Evolutionary conservation across 148 eudicot genomes (phyloP).

Genomic region (Rhododendron ferrugineum): DNA sequence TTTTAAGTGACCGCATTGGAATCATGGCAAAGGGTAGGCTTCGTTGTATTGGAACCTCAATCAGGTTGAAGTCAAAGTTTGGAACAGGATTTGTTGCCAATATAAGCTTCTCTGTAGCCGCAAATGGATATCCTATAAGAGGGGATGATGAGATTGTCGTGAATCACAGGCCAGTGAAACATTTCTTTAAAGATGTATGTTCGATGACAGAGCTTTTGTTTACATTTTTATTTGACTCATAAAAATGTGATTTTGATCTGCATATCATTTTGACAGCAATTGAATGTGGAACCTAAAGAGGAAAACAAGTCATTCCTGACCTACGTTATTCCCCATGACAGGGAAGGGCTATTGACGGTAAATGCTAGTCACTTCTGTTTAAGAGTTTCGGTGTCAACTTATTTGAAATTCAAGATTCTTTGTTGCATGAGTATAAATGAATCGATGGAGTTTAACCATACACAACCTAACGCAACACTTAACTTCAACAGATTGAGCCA

Average conservation of each 20-base stretch:
- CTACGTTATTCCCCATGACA: constrained; percentile 63
- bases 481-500: neutral
- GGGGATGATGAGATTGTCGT: constrained; percentile 14
- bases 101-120: constrained; percentile 46
- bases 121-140: constrained; percentile 21
- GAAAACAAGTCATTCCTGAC: constrained; percentile 73
- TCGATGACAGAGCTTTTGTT: neutral
- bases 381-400: neutral
- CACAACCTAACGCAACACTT: neutral
- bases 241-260: neutral
- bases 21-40: constrained; percentile 97
- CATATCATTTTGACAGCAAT: constrained; percentile 33
- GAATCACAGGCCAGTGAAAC: constrained; percentile 51
- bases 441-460: neutral
- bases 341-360: constrained; percentile 64
- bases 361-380: constrained; percentile 1
- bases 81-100: constrained; percentile 78
- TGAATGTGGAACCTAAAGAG: constrained; percentile 66
- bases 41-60: constrained; percentile 88
- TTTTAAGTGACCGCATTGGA: constrained; percentile 78
- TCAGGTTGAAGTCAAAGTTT: constrained; percentile 69
- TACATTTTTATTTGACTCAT: neutral
- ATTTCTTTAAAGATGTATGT: constrained; percentile 64
- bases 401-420: neutral
- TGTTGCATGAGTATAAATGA: neutral